A percentile compares a stretch with the other conserved stretches of the same genome.
These are phyloP conservation scores for Cryomyces minteri DNA, from an alignment of 495 filamentous ascomycete genomes.

Conservation along the genomic window DNA sequence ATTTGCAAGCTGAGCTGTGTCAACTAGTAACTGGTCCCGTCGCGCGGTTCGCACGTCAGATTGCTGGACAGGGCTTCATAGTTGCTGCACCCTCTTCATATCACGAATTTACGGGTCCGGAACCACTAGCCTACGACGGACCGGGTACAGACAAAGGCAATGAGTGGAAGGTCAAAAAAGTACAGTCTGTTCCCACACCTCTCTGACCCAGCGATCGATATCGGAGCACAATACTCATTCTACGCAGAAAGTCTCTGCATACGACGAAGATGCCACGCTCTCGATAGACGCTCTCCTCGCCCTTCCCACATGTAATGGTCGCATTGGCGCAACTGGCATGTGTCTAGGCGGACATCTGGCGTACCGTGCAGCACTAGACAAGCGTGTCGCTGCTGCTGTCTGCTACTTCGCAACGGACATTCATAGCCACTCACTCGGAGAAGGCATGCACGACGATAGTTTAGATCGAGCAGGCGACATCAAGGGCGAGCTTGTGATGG, in stretches of 20 bases:
- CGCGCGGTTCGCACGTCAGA: conserved; percentile 76
- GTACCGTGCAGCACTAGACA: conserved; percentile 65
- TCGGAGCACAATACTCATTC: conserved; percentile 2
- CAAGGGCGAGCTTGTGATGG: conserved; percentile 57
- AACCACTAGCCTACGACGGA: conserved; percentile 68
- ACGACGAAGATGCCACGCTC: conserved; percentile 69
- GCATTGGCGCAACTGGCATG: conserved; percentile 82
- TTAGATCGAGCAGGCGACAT: conserved; percentile 49
- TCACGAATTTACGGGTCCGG: conserved; percentile 81
- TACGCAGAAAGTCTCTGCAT: conserved; percentile 56
- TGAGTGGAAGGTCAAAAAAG: conserved; percentile 66
- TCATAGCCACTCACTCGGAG: conserved; percentile 56
- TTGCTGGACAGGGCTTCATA: conserved; percentile 86
- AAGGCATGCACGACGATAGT: conserved; percentile 48
- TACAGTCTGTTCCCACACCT: conserved; percentile 9
- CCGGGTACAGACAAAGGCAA: conserved; percentile 82
- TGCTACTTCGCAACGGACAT: conserved; percentile 92
- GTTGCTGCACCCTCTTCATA: conserved; percentile 80
- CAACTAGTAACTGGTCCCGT: conserved; percentile 91
- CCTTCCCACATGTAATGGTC: conserved; percentile 66
- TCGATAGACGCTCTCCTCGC: conserved; percentile 57
- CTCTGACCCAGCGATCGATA: background rate
- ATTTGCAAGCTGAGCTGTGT: too few relatives aligned
- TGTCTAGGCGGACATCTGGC: conserved; percentile 87
- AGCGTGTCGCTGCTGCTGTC: conserved; percentile 53